Base-by-base conservation (phyloP, 139 green algal genomes). In the Zygnema cylindricum region DNA sequence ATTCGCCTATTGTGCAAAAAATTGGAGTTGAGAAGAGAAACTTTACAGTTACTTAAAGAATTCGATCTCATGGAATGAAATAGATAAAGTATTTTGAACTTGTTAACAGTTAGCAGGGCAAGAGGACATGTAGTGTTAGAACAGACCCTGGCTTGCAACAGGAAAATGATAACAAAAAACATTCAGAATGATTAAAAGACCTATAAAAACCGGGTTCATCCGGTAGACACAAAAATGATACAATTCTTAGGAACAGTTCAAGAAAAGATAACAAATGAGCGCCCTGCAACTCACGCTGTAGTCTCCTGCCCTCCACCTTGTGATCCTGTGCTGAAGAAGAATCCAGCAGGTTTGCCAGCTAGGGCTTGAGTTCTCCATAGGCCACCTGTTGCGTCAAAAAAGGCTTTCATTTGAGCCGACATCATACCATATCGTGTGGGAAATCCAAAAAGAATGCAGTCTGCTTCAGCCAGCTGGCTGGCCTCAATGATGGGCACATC, bases 391-490 rank as follows among this genome's bases (percentile, higher is more conserved):
- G 92, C 78, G 77, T 98, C 95, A 57, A 96, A 95, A 90, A 98
- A 95, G 38, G 93, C 84, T 93, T 94, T 95, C 85, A 96, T 94
- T 88, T 96, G 94, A 30, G 92, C 90, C 33, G 90, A 69, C 93
- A 96, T 95, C 93, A 95, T 95, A 49, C 94, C 94, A 91, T 95
- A 96, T 33, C 95, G 90, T 1, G 95, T 98, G 7, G 95, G 95
- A 78, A 96, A 95, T 69, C 94, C 95, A 36, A 98, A 97, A 0
- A 97, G 54, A 75, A 97, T 94, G 55, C 91, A 95, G 91, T 98
- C 95, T 0, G 93, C 93, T 2, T 95, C 87, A 0, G 91, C 49
- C 73, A 97, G 82, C 36, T 89, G 81, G 43, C 91, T 40, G 0
- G 91, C 76, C 71, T 93, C 78, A 3, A 95, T 93, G 36, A 96